A percentile compares a stretch with the other conserved stretches of the same genome.
Evolutionary conservation across 2,329 filamentous ascomycete genomes (phyloP).

Genomic region (Phaeosphaeria sp.): DNA sequence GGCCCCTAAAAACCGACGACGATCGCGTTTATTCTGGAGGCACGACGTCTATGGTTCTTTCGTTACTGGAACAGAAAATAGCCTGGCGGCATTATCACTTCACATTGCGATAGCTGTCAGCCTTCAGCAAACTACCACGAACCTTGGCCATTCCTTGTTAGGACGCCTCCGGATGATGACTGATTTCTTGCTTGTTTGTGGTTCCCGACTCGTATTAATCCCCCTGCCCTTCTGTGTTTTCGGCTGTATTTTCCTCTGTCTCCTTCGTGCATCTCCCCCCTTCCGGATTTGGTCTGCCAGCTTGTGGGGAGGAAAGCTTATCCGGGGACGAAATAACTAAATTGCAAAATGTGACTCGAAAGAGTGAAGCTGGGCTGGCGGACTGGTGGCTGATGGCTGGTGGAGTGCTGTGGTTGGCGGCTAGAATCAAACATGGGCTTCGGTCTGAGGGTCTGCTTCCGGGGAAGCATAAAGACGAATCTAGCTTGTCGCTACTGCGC

Average conservation of each 20-base stretch:
- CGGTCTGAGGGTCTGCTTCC: slow-evolving; percentile 32
- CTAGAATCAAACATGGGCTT: slow-evolving; percentile 22
- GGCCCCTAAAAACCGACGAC: slow-evolving; percentile 36
- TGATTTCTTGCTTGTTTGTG: slow-evolving; percentile 37
- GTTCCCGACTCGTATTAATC: slow-evolving; percentile 41
- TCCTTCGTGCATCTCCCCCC: slow-evolving; percentile 42
- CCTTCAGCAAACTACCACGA: slow-evolving; percentile 24
- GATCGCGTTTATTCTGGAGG: slow-evolving; percentile 35
- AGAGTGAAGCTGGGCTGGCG: slow-evolving; percentile 28
- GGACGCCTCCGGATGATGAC: slow-evolving; percentile 34
- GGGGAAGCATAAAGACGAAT: slow-evolving; percentile 29
- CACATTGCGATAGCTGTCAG: slow-evolving; percentile 20
- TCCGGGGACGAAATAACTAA: slow-evolving; percentile 47
- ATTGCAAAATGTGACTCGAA: slow-evolving; percentile 38
- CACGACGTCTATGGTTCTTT: slow-evolving; percentile 37
- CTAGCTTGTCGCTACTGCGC: slow-evolving; percentile 36
- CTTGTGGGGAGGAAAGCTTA: slow-evolving; percentile 49
- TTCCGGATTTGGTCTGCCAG: slow-evolving; percentile 49
- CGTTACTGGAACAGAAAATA: slow-evolving; percentile 31
- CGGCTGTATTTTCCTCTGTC: slow-evolving; percentile 27
- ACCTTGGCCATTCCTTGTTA: slow-evolving; percentile 30
- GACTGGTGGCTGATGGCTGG: slow-evolving; percentile 9
- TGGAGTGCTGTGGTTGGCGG: slow-evolving; percentile 25
- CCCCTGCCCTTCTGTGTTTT: slow-evolving; percentile 38
- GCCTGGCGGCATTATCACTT: slow-evolving; percentile 26